phyloP scores from a whole-genome alignment of 306 rosid species.

The Gleditsia sinensis region DNA sequence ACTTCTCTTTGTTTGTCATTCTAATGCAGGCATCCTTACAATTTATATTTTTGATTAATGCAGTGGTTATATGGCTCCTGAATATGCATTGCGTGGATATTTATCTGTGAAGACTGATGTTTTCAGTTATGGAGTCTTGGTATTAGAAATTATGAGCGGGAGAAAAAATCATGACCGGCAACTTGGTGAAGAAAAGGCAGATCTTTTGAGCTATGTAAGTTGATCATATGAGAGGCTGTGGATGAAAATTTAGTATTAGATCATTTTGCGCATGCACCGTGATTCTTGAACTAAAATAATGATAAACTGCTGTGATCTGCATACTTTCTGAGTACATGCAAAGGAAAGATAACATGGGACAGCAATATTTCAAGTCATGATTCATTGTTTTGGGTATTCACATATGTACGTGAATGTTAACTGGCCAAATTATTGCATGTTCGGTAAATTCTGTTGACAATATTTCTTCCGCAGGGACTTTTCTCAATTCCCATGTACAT shows the following conservation, averaged over 20 bases:
- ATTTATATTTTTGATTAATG: neutral
- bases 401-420: neutral
- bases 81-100: slow-evolving; percentile 70
- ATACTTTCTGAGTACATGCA: neutral
- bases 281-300: neutral
- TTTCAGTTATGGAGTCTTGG: slow-evolving; percentile 68
- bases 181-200: slow-evolving; percentile 51
- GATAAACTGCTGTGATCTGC: neutral
- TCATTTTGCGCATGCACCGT: neutral
- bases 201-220: slow-evolving; percentile 66
- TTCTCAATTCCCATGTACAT: neutral
- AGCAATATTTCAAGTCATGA: no score
- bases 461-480: neutral
- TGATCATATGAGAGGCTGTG: neutral
- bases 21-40: neutral
- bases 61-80: slow-evolving; percentile 81
- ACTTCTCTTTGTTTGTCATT: neutral
- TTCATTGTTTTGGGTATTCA: neutral
- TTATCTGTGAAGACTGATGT: slow-evolving; percentile 69
- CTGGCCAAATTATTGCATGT: neutral
- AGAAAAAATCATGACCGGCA: slow-evolving; percentile 50
- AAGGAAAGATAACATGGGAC: neutral
- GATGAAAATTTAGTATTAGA: neutral
- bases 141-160: slow-evolving; percentile 69
- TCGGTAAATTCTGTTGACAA: neutral